Evolutionary conservation across 768 basidiomycete genomes (phyloP).

Genomic region (Solioccasus polychromus): DNA sequence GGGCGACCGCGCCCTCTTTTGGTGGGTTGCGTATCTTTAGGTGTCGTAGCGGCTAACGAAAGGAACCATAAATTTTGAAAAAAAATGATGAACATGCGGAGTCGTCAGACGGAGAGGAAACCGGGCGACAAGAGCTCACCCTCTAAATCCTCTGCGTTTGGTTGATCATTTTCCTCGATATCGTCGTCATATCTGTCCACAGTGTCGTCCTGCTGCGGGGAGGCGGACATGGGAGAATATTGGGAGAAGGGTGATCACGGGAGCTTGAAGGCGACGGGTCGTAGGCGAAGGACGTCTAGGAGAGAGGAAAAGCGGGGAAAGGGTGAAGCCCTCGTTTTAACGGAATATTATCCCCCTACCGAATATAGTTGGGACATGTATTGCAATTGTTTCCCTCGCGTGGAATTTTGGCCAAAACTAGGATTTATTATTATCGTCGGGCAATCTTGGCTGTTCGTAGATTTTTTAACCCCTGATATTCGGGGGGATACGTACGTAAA

Average conservation of each 20-base stretch:
- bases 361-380: conserved; percentile 68
- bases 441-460: conserved; percentile 49
- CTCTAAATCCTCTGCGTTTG: conserved; percentile 32
- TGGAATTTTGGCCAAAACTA: conserved; percentile 56
- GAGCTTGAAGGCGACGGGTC: conserved; percentile 19
- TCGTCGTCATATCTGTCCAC: conserved; percentile 61
- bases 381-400: conserved; percentile 62
- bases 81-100: conserved; percentile 15
- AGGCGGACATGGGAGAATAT: conserved; percentile 54
- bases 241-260: conserved; percentile 23
- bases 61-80: conserved; percentile 18
- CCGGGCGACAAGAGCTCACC: conserved; percentile 21
- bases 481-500: conserved; percentile 63
- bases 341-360: conserved; percentile 64
- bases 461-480: conserved; percentile 57
- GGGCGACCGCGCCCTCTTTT: conserved; percentile 89
- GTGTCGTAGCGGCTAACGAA: conserved; percentile 39
- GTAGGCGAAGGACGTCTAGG: conserved; percentile 31
- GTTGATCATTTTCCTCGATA: conserved; percentile 49
- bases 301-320: conserved; percentile 60
- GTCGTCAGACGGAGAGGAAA: conserved; percentile 12
- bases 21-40: conserved; percentile 35
- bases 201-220: conserved; percentile 53
- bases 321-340: conserved; percentile 71
- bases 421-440: conserved; percentile 56